A percentile compares a stretch with the other conserved stretches of the same genome.
These are phyloP conservation scores for Solanum clarkiae DNA, from an alignment of 257 asterid species.

Conservation along the genomic window DNA sequence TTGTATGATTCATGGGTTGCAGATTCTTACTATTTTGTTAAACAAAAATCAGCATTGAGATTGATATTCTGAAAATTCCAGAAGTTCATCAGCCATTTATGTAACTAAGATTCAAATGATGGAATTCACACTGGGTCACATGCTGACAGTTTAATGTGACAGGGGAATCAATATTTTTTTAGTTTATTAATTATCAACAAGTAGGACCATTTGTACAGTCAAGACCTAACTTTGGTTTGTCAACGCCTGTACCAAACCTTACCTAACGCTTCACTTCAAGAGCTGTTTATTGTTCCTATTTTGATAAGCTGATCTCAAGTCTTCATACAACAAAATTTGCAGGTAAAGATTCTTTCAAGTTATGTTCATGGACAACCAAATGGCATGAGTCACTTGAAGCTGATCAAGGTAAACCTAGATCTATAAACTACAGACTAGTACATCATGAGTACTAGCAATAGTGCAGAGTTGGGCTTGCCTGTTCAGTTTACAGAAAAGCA, in stretches of 20 bases:
- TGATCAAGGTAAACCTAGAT: neutral
- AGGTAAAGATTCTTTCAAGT: neutral
- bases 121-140: neutral
- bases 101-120: neutral
- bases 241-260: neutral
- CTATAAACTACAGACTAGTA: neutral
- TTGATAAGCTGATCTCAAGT: neutral
- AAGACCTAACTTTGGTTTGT: neutral
- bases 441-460: neutral
- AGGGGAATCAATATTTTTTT: neutral
- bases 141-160: neutral
- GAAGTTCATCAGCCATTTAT: neutral
- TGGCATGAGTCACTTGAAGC: neutral
- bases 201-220: neutral
- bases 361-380: neutral
- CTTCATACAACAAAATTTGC: neutral
- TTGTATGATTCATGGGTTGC: constrained; percentile 77
- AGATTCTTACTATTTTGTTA: neutral
- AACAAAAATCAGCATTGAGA: neutral
- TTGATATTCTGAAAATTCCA: neutral
- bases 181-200: neutral
- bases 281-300: neutral
- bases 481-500: neutral
- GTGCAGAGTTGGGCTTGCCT: neutral
- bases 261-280: neutral